These are phyloP conservation scores for Eragrostis curvula DNA, from an alignment of 176 grass and related monocot species.

Conservation along the genomic window DNA sequence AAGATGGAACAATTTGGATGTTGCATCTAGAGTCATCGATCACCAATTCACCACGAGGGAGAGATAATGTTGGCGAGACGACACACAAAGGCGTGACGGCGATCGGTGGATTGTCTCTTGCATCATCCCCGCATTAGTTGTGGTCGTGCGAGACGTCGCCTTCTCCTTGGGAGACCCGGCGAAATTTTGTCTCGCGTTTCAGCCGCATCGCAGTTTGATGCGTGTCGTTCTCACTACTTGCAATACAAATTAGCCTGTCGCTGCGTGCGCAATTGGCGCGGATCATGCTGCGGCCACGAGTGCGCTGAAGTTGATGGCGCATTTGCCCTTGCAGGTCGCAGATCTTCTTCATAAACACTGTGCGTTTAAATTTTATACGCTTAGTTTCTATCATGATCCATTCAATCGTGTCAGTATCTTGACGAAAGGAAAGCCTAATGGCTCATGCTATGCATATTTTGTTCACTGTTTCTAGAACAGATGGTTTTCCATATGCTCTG, in stretches of 20 bases:
- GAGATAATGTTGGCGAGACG: background rate
- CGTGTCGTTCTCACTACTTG: background rate
- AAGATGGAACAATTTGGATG: background rate
- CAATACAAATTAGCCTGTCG: background rate
- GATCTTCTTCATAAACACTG: background rate
- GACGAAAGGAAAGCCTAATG: too few species aligned
- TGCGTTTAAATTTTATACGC: background rate
- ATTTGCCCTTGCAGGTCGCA: background rate
- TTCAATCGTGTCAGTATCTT: background rate
- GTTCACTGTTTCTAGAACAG: background rate
- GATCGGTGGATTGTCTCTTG: background rate
- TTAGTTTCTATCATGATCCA: background rate
- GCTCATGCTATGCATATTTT: background rate
- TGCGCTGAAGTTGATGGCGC: background rate
- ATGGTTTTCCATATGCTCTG: background rate
- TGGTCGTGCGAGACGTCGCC: constrained; percentile 29
- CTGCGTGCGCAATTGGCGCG: constrained; percentile 24
- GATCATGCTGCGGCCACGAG: background rate
- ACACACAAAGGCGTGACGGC: background rate
- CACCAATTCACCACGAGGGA: background rate
- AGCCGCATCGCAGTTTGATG: background rate
- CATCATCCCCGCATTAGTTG: background rate
- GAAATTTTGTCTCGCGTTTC: background rate
- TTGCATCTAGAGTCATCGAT: background rate
- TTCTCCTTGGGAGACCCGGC: background rate